A percentile compares a stretch with the other conserved stretches of the same genome.
Conservation (phyloP, 139 green algal genomes). For the Picochlorum sp. region DNA sequence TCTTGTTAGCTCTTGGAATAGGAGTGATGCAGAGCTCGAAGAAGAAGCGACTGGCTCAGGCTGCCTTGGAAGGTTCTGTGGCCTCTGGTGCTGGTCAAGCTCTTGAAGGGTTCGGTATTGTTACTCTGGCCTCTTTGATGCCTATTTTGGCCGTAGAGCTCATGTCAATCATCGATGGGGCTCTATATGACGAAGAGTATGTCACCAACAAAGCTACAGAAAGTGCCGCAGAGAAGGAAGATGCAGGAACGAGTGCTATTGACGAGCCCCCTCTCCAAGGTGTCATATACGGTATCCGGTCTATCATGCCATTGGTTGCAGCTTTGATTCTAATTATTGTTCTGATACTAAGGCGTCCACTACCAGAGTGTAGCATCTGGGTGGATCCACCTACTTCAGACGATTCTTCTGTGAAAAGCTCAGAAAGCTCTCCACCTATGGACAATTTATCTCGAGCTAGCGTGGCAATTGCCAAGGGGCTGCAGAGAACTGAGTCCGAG, state of each 20-base stretch:
- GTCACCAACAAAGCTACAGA: slow-evolving; percentile 7
- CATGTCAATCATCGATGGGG: slow-evolving; percentile 22
- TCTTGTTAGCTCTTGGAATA: slow-evolving; percentile 33
- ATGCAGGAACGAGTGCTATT: not conserved
- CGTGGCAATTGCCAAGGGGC: slow-evolving; percentile 2
- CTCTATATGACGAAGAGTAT: slow-evolving; percentile 21
- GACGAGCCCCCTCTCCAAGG: slow-evolving; percentile 22
- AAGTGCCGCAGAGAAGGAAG: not conserved
- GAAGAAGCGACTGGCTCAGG: slow-evolving; percentile 12
- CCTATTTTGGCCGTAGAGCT: slow-evolving; percentile 38
- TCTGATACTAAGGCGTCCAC: slow-evolving; percentile 12
- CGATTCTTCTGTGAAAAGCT: not conserved
- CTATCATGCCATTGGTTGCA: slow-evolving; percentile 28
- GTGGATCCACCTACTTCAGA: slow-evolving; percentile 3
- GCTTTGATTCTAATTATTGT: slow-evolving; percentile 21
- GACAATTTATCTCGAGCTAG: not conserved
- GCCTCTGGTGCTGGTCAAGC: slow-evolving; percentile 17
- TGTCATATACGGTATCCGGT: slow-evolving; percentile 30
- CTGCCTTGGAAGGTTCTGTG: slow-evolving; percentile 16
- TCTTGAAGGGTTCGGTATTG: slow-evolving; percentile 43
- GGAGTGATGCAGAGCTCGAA: slow-evolving; percentile 24
- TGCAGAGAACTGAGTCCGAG: not conserved
- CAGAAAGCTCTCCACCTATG: not conserved
- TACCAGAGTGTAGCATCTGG: slow-evolving; percentile 7
- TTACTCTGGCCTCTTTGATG: slow-evolving; percentile 33